Base-by-base conservation (phyloP, 495 filamentous ascomycete genomes). In the Ascobolus immersus region DNA sequence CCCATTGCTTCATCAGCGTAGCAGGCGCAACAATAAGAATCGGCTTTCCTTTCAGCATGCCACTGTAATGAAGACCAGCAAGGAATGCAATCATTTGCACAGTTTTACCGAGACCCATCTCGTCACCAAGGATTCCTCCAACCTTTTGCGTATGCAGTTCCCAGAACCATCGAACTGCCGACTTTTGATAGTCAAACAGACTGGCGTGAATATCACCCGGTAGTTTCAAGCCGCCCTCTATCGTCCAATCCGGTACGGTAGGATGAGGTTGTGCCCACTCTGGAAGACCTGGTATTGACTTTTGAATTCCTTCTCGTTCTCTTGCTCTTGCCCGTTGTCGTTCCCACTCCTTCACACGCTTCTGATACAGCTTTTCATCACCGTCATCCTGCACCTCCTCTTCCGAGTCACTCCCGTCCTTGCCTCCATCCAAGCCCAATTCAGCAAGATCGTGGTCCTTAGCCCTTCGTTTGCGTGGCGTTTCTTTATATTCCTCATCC, bases 31-130 rank as follows among this genome's bases (percentile, higher is more conserved):
- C 79, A 18, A 96, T 64, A 39, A 96, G 71, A 21, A 79, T 64
- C 1, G 86, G 86, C 40, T 78, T 81, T 7, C 62, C 65, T n/a
- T n/a, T n/a, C 28, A 91, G 59, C 47, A 68, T 76, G 25, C 72
- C 73, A 51, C 78, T 91, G 48, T 93, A 77, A 48, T 93, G 86
- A 17, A 96, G 54, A 1, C 77, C 71, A 2, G 86, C 86, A 18
- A 94, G 55, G 44, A 92, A 92, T 0, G 84, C 70, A 31, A 96
- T 92, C 32, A 78, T 59, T 51, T 93, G 84, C 17, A 96, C 77
- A 5, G 86, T 96, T 53, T 96, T 96, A 8, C 86, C 86, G 10
- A 94, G 60, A 0, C 86, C 86, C 86, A 96, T 96, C 57, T 96
- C 86, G 43, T 96, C 86, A 5, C 81, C 86, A 31, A 96, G 63